Evolutionary conservation across 78 protist genomes (phyloP), one percentile per base, ranked within the genome.

Genomic region (Emiliania huxleyi): DNA sequence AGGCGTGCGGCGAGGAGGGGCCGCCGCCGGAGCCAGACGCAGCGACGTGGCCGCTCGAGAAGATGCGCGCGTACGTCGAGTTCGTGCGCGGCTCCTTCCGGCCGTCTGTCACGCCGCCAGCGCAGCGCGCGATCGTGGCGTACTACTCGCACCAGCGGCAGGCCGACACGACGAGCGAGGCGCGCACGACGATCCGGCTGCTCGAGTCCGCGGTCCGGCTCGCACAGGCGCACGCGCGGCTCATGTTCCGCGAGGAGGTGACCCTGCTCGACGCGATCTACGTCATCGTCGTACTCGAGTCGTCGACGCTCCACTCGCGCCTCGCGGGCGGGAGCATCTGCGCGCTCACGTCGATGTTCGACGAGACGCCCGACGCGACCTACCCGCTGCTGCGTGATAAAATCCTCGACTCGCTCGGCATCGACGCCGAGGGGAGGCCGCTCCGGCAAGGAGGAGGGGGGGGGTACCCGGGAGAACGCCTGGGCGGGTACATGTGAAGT

Each of bases 141-240:
- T 98, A 98, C 85, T 98, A 90, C 69, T 45, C 38, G 40, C 44
- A 69, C 40, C 99, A 97, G 48, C 92, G 99, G 4, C 79, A 77
- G 25, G 83, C 87, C 25, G 95, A 90, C 49, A 4, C 1, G 0
- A 52, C 95, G 42, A 88, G 91, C 56, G 97, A 95, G 19, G 46
- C 91, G 22, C 96, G 99, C 35, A 96, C 99, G 5, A 99, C 99
- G 6, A 89, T 98, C 44, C 97, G 99, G 25, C 42, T 99, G 56
- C 94, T 99, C 26, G 99, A 99, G 90, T 46, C 94, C 45, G 46
- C 97, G 35, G 94, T 98, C 56, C 93, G 99, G 33, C 91, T 97
- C 1, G 35, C 95, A 23, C 52, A 94, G 42, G 42, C 42, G 42
- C 83, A 73, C 6, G 83, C 83, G 42, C 2, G 43, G 33, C 83